Conservation (phyloP, 495 filamentous ascomycete genomes). For the Melanomma pulvis-pyrius region DNA sequence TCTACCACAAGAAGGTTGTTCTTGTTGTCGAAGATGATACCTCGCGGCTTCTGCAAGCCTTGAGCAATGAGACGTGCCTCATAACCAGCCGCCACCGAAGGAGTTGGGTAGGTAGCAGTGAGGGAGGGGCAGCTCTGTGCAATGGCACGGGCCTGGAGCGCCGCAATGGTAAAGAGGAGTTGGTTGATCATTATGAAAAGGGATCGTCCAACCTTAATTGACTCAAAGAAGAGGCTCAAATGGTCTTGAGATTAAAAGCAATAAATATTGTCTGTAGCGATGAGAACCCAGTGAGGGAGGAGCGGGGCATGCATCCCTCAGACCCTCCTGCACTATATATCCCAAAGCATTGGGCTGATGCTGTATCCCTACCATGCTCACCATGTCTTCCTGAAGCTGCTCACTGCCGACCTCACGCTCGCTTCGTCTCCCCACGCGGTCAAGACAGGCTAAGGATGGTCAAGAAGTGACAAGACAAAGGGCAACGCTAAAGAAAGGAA, state of each 20-base stretch:
- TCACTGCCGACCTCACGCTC: background rate
- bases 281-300: slow-evolving; percentile 16
- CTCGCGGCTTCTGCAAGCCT: slow-evolving; percentile 16
- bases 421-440: slow-evolving; percentile 1
- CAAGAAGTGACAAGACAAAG: background rate
- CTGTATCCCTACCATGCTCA: background rate
- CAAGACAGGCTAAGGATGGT: background rate
- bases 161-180: slow-evolving; percentile 7
- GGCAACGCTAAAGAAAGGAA: background rate
- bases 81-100: slow-evolving; percentile 60
- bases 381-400: background rate
- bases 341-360: background rate
- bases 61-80: slow-evolving; percentile 58
- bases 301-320: slow-evolving; percentile 11
- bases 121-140: slow-evolving; percentile 35
- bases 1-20: slow-evolving; percentile 26
- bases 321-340: background rate
- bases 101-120: slow-evolving; percentile 43
- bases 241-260: background rate
- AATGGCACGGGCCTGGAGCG: slow-evolving; percentile 8
- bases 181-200: slow-evolving; percentile 9
- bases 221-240: background rate
- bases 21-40: slow-evolving; percentile 17
- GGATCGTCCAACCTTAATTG: background rate
- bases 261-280: background rate